These are phyloP conservation scores for Ascochyta rabiei DNA, from an alignment of 2,329 filamentous ascomycete species.

Conservation along the genomic window DNA sequence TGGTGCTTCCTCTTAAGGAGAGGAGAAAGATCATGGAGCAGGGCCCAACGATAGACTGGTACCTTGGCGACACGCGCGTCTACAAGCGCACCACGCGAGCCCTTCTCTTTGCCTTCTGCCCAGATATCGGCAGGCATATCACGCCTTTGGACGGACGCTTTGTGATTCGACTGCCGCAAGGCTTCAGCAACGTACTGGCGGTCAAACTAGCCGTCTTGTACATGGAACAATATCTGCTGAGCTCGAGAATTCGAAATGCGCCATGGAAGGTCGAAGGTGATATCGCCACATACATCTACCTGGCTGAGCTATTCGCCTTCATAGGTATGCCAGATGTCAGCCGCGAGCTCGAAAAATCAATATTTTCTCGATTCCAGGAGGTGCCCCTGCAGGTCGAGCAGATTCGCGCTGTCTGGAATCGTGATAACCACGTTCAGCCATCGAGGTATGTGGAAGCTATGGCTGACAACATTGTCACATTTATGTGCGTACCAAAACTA, in stretches of 20 bases:
- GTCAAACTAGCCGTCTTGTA: slow-evolving; percentile 8
- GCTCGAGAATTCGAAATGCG: neutral
- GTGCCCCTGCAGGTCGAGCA: neutral
- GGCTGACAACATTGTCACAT: slow-evolving; percentile 10
- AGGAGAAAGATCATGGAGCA: neutral
- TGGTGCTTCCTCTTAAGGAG: neutral
- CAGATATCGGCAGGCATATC: slow-evolving; percentile 2
- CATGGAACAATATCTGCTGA: slow-evolving; percentile 3
- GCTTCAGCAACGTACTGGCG: neutral
- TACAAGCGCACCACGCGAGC: slow-evolving; percentile 11
- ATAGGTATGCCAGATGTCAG: neutral
- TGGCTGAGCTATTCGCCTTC: neutral
- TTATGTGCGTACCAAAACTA: neutral
- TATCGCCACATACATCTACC: neutral
- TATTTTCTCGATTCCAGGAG: neutral
- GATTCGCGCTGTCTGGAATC: neutral
- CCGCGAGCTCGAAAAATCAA: neutral
- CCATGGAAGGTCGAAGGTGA: neutral
- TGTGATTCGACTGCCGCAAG: neutral
- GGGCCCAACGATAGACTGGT: slow-evolving; percentile 12
- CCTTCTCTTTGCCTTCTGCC: slow-evolving; percentile 4
- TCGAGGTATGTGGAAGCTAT: neutral
- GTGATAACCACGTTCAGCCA: neutral
- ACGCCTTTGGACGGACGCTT: neutral
- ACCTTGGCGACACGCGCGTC: slow-evolving; percentile 10